phyloP scores from a whole-genome alignment of 2,329 filamentous ascomycete species.

The Cercospora brassicicola region DNA sequence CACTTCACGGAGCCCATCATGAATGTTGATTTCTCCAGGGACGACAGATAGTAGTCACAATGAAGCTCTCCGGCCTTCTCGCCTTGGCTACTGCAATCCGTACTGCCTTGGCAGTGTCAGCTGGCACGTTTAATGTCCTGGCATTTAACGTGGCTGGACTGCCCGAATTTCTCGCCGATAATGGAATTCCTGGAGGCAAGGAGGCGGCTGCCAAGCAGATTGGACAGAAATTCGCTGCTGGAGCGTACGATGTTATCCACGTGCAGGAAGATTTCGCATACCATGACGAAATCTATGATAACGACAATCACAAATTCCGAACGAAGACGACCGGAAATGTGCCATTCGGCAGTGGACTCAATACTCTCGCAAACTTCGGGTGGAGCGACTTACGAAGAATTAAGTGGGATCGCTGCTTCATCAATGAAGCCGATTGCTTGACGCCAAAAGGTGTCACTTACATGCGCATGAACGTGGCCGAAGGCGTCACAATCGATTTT shows the following conservation, averaged over 20 bases:
- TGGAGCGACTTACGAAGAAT: slow-evolving; percentile 58
- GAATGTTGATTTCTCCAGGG: no score
- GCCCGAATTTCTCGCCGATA: slow-evolving; percentile 57
- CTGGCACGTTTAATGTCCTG: slow-evolving; percentile 49
- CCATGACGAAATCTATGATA: slow-evolving; percentile 62
- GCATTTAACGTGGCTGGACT: slow-evolving; percentile 63
- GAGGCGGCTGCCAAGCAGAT: slow-evolving; percentile 58
- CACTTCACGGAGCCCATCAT: not conserved
- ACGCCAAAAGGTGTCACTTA: slow-evolving; percentile 71
- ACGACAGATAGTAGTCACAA: not conserved
- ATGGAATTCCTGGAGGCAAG: slow-evolving; percentile 64
- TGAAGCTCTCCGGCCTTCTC: not conserved
- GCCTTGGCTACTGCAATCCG: not conserved
- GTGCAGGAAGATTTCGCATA: slow-evolving; percentile 69
- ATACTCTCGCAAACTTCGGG: slow-evolving; percentile 60
- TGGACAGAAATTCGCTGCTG: slow-evolving; percentile 57
- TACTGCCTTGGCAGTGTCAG: not conserved
- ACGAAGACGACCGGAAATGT: slow-evolving; percentile 67
- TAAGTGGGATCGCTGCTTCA: slow-evolving; percentile 62
- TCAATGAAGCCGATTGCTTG: slow-evolving; percentile 60
- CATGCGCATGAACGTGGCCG: slow-evolving; percentile 58
- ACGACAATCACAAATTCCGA: slow-evolving; percentile 60
- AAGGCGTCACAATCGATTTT: slow-evolving; percentile 59
- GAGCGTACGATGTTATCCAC: slow-evolving; percentile 63
- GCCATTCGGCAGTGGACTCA: slow-evolving; percentile 63